A percentile compares a stretch with the other conserved stretches of the same genome.
Conservation (phyloP, 306 rosid species). For the Rubus parviflorus region DNA sequence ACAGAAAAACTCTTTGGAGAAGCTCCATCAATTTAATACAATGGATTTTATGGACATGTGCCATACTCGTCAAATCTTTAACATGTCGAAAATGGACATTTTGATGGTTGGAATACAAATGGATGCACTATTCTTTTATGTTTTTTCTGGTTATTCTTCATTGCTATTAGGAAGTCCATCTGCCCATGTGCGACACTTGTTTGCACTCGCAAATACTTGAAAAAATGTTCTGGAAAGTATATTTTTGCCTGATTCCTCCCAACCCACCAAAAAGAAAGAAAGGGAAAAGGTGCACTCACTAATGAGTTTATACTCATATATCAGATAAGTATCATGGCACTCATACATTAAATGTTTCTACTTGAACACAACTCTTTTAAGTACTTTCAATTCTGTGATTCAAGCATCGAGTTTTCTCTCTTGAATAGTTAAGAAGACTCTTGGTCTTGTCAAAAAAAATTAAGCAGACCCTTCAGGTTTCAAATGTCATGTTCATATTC, state of each 20-base stretch:
- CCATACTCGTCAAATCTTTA: background rate
- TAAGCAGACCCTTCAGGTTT: conserved; percentile 4
- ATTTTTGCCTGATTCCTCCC: background rate
- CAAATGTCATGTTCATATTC: background rate
- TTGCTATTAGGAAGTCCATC: background rate
- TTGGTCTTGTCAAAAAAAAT: background rate
- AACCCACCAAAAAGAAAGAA: background rate
- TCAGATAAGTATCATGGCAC: background rate
- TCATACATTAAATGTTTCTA: background rate
- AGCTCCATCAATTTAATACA: background rate
- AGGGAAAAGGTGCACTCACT: background rate
- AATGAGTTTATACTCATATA: background rate
- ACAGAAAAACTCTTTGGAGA: background rate
- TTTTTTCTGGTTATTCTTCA: background rate
- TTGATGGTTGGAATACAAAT: background rate
- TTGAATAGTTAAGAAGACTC: background rate
- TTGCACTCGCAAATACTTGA: background rate
- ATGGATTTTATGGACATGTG: background rate
- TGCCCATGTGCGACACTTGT: background rate
- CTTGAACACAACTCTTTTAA: background rate
- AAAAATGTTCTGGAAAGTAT: background rate
- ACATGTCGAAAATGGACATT: background rate
- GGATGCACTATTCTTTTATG: background rate
- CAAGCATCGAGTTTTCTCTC: background rate
- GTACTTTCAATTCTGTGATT: background rate